Percentiles rank a stretch among this genome's conserved stretches.
These are phyloP conservation scores for Arctium lappa DNA, from an alignment of 129 eudicot genomes.

Conservation along the genomic window DNA sequence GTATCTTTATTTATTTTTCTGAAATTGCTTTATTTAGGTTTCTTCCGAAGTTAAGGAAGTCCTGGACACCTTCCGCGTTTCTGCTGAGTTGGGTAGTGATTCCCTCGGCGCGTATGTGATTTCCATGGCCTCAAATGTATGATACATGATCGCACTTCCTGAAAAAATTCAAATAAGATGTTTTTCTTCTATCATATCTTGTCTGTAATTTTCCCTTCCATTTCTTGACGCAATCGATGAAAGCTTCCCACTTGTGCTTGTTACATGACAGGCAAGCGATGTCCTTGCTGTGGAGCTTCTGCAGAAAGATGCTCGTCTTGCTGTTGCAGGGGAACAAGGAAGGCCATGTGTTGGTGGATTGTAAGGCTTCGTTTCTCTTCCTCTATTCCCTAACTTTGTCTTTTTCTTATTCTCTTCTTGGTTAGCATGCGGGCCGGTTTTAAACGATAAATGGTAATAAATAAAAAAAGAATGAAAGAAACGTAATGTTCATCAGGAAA, in stretches of 20 bases:
- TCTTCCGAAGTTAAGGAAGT: conserved; percentile 87
- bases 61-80: conserved; percentile 84
- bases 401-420: background rate
- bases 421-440: too few species aligned
- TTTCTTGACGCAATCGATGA: conserved; percentile 4
- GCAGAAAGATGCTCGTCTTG: conserved; percentile 88
- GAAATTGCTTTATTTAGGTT: conserved; percentile 43
- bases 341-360: conserved; percentile 73
- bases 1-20: conserved; percentile 1
- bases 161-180: background rate
- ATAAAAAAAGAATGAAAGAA: too few species aligned
- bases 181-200: background rate
- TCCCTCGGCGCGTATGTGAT: conserved; percentile 96
- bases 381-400: background rate
- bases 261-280: conserved; percentile 79
- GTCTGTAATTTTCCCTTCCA: background rate
- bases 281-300: conserved; percentile 98
- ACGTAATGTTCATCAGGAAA: too few species aligned
- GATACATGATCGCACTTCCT: background rate
- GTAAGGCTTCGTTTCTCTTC: conserved; percentile 41
- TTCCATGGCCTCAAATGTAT: conserved; percentile 96
- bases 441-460: too few species aligned
- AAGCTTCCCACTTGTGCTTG: conserved; percentile 7
- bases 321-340: conserved; percentile 71
- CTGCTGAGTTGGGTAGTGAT: conserved; percentile 93